phyloP scores from a whole-genome alignment of 495 filamentous ascomycete species.

The Friedmanniomyces endolithicus region DNA sequence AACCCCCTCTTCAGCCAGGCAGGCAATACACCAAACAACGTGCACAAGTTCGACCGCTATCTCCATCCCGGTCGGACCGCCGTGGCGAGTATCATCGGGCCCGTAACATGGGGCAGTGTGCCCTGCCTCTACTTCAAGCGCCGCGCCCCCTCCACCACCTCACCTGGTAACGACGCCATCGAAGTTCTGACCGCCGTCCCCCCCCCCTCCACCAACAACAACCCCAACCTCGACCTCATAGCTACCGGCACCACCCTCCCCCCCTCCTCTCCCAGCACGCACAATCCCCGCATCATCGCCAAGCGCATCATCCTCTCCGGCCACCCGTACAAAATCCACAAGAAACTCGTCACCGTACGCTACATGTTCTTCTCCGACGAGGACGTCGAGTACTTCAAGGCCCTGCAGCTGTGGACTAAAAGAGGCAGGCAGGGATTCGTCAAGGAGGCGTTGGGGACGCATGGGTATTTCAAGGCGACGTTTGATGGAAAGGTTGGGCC shows the following conservation, averaged over 20 bases:
- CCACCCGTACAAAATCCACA: conserved; percentile 97
- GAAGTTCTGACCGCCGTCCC: conserved; percentile 20
- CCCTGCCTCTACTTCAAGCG: conserved; percentile 76
- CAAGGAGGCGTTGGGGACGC: conserved; percentile 88
- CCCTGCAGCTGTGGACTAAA: conserved; percentile 85
- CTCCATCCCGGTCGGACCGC: conserved; percentile 81
- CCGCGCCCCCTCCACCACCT: conserved; percentile 5
- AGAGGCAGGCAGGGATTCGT: conserved; percentile 76
- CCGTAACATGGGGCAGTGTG: conserved; percentile 83
- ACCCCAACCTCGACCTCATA: conserved; percentile 54
- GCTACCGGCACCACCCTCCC: conserved; percentile 76
- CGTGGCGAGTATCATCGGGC: conserved; percentile 82
- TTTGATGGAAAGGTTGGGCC: conserved; percentile 94
- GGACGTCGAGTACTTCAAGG: conserved; percentile 94
- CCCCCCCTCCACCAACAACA: background rate
- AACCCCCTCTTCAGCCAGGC: conserved; percentile 79
- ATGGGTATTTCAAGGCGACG: conserved; percentile 97
- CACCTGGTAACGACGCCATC: conserved; percentile 24
- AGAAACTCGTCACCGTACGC: conserved; percentile 84
- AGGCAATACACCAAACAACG: conserved; percentile 81
- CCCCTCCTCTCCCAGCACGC: conserved; percentile 67
- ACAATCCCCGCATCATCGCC: conserved; percentile 68
- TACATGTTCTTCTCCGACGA: conserved; percentile 99
- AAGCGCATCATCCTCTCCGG: conserved; percentile 92
- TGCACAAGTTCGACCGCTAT: conserved; percentile 92